These are phyloP conservation scores for Hypomontagnella submonticulosa DNA, from an alignment of 495 filamentous ascomycete species.

Conservation along the genomic window DNA sequence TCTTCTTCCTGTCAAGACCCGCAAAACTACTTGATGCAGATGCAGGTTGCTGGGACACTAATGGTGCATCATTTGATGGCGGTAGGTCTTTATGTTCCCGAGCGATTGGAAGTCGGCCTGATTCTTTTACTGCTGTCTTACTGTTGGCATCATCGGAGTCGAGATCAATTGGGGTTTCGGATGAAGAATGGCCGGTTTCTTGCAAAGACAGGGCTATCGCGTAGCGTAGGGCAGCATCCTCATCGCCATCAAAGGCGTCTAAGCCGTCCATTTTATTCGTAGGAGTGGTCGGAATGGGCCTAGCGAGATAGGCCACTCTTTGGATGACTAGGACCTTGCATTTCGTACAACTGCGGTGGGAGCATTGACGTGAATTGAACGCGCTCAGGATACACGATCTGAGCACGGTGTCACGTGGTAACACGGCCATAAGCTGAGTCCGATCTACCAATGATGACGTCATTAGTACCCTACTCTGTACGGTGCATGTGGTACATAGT, in stretches of 20 bases:
- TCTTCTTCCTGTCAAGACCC: slow-evolving; percentile 77
- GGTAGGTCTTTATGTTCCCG: slow-evolving; percentile 10
- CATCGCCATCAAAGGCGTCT: slow-evolving; percentile 47
- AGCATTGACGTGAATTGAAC: slow-evolving; percentile 19
- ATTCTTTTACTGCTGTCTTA: slow-evolving; percentile 32
- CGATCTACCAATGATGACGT: too few species aligned
- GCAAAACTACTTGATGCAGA: slow-evolving; percentile 14
- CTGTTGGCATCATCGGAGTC: slow-evolving; percentile 43
- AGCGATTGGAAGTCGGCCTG: slow-evolving; percentile 21
- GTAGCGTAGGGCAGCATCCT: slow-evolving; percentile 58
- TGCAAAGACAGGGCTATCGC: slow-evolving; percentile 58
- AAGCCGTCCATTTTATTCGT: slow-evolving; percentile 34
- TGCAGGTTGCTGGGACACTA: slow-evolving; percentile 2
- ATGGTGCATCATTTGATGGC: background rate
- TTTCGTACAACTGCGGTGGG: slow-evolving; percentile 3
- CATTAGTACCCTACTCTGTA: too few species aligned
- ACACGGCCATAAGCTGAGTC: background rate
- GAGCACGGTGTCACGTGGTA: slow-evolving; percentile 40
- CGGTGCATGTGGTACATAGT: too few species aligned
- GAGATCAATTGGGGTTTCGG: slow-evolving; percentile 34
- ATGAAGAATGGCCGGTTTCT: slow-evolving; percentile 37
- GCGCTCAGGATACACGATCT: slow-evolving; percentile 24
- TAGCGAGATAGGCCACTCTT: background rate
- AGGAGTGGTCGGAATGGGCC: background rate
- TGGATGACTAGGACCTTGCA: background rate